Evolutionary conservation across 805 yeast genomes (phyloP), one percentile per base, ranked within the genome.

Genomic region (Saccharomyces kudriavzevii): DNA sequence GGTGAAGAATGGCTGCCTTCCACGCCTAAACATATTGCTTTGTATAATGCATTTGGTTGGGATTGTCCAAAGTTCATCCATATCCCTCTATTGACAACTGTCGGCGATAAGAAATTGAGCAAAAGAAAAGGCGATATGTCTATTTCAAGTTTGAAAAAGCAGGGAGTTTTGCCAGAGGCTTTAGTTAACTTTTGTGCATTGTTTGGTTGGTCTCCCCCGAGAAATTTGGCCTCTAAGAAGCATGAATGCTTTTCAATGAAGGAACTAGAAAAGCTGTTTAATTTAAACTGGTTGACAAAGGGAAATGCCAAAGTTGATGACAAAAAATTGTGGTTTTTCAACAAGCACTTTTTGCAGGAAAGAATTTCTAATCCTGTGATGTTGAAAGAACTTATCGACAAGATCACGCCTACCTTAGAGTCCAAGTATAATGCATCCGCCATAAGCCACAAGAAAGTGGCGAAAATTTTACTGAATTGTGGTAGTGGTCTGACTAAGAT

Each of bases 1-100:
- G 99, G 99, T 31, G 99, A 94, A 65, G 99, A 94, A 68, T 94
- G 99, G 99, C 72, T 94, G 10, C 87, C 96, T 1, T 89, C 98
- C 0, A 94, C 99, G 0, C 96, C 97, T 1, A 92, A 91, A 62
- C 99, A 94, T 64, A 77, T 90, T 48, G 92, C 96, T 0, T 68
- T 94, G 50, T 95, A 94, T 66, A 61, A 77, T 17, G 96, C 97
- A 0, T 85, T 92, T 65, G 89, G 87, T 0, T 92, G 97, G 97
- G 58, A 63, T 0, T 81, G 86, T 0, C 99, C 99, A 0, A 63
- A 76, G 20, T 94, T 82, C 66, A 77, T 87, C n/a, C 99, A 94
- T 66, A 86, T 94, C 49, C 99, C 99, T 0, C 72, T 94, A 40
- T 70, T 94, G 52, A 90, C 97, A 0, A 81, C 89, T 2, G 65